phyloP scores from a whole-genome alignment of 108 stramenopile genomes.

The Stephanodiscus triporus region DNA sequence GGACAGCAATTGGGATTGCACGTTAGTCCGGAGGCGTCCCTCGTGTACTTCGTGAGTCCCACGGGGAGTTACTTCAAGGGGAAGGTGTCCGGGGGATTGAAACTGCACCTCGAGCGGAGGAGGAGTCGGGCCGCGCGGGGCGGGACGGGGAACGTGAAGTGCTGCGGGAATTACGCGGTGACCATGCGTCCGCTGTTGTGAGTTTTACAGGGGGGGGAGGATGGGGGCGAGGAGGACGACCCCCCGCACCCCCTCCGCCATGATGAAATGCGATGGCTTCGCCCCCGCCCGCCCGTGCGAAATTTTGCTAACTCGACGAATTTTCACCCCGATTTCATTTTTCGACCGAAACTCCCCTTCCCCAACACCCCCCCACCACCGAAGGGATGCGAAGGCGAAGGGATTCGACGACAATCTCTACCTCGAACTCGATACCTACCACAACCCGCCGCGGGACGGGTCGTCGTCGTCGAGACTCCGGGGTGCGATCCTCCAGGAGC shows the following conservation, averaged over 20 bases:
- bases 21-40: conserved; percentile 64
- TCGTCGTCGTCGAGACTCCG: conserved; percentile 17
- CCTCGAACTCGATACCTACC: conserved; percentile 82
- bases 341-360: not conserved
- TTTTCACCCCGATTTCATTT: not conserved
- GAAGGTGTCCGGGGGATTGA: conserved; percentile 59
- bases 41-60: conserved; percentile 80
- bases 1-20: conserved; percentile 82
- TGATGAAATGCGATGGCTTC: no score
- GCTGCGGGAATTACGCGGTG: conserved; percentile 80
- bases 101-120: conserved; percentile 78
- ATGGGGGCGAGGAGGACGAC: no score
- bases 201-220: no score
- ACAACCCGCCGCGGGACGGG: conserved; percentile 39
- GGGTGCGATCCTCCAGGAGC: conserved; percentile 75
- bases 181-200: conserved; percentile 74
- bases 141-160: conserved; percentile 76
- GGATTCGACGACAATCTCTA: conserved; percentile 85
- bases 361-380: not conserved
- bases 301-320: no score
- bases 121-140: conserved; percentile 77
- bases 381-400: conserved; percentile 73
- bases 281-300: no score
- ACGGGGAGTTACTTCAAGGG: conserved; percentile 87
- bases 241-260: no score